Percentiles rank a stretch among this genome's conserved stretches.
These are phyloP conservation scores for Quillaja saponaria DNA, from an alignment of 306 rosid genomes.

Conservation along the genomic window DNA sequence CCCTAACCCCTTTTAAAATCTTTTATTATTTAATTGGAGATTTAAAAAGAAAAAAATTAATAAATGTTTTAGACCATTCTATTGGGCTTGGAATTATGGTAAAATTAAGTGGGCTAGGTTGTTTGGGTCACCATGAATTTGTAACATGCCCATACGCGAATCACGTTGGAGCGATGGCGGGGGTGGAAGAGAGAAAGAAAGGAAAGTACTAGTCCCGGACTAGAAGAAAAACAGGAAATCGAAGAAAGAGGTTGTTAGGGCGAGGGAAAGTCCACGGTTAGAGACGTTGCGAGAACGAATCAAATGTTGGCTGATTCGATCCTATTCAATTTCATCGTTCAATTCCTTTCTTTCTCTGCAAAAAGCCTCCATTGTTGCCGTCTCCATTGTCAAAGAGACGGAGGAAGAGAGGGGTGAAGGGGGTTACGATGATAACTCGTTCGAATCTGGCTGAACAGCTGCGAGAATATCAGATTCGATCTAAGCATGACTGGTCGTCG, in stretches of 20 bases:
- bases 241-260: not conserved
- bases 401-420: slow-evolving; percentile 11
- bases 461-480: slow-evolving; percentile 98
- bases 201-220: not conserved
- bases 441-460: slow-evolving; percentile 99
- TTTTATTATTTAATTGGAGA: too few relatives aligned
- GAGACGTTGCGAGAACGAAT: slow-evolving; percentile 15
- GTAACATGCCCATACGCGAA: too few relatives aligned
- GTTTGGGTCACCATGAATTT: too few relatives aligned
- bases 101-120: too few relatives aligned
- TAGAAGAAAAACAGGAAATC: not conserved
- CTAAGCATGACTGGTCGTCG: slow-evolving; percentile 97
- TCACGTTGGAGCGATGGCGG: too few relatives aligned
- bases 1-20: too few relatives aligned
- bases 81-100: too few relatives aligned
- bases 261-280: slow-evolving; percentile 22
- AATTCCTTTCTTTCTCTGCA: slow-evolving; percentile 26
- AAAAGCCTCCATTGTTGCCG: slow-evolving; percentile 33
- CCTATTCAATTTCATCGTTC: slow-evolving; percentile 23
- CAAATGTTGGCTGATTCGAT: slow-evolving; percentile 28
- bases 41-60: too few relatives aligned
- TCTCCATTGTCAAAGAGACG: slow-evolving; percentile 1
- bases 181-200: not conserved
- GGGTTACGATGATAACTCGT: slow-evolving; percentile 79
- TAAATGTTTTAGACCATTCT: too few relatives aligned